Conservation (phyloP, 2,329 filamentous ascomycete species). For the Pestalotiopsis fici region DNA sequence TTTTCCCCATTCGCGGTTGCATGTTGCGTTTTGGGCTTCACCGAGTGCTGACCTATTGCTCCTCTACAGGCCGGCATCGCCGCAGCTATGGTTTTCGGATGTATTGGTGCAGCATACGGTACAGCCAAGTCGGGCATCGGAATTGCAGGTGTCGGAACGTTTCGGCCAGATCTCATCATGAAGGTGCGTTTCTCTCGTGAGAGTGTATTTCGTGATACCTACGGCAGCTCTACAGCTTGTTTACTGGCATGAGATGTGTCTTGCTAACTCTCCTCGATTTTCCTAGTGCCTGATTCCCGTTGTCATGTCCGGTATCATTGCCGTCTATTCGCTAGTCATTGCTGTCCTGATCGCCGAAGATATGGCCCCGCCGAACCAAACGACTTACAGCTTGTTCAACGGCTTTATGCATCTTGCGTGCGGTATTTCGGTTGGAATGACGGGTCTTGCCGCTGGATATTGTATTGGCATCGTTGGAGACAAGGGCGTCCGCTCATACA, state of each 20-base stretch:
- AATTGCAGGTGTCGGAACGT: constrained; percentile 83
- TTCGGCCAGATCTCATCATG: constrained; percentile 87
- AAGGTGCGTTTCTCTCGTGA: constrained; percentile 56
- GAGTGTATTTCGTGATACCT: constrained; percentile 15
- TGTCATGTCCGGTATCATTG: constrained; percentile 99
- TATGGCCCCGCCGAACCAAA: constrained; percentile 66
- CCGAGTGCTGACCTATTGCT: neutral
- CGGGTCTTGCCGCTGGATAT: constrained; percentile 92
- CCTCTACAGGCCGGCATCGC: constrained; percentile 70
- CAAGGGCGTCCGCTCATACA: constrained; percentile 89
- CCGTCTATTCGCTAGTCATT: constrained; percentile 96
- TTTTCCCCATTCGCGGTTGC: constrained; percentile 4
- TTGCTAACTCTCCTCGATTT: neutral
- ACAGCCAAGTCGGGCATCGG: constrained; percentile 88
- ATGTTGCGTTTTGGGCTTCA: neutral
- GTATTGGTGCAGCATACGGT: constrained; percentile 84
- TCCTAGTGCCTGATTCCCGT: constrained; percentile 78
- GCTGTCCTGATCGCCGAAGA: constrained; percentile 94
- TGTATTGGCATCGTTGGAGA: constrained; percentile 96
- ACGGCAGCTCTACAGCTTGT: constrained; percentile 1
- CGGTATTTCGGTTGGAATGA: constrained; percentile 87
- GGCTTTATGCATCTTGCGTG: constrained; percentile 94
- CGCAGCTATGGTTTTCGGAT: constrained; percentile 81
- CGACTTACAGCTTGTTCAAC: constrained; percentile 81
- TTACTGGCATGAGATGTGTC: neutral